phyloP scores from a whole-genome alignment of 495 filamentous ascomycete genomes.

The Tuber melanosporum region DNA sequence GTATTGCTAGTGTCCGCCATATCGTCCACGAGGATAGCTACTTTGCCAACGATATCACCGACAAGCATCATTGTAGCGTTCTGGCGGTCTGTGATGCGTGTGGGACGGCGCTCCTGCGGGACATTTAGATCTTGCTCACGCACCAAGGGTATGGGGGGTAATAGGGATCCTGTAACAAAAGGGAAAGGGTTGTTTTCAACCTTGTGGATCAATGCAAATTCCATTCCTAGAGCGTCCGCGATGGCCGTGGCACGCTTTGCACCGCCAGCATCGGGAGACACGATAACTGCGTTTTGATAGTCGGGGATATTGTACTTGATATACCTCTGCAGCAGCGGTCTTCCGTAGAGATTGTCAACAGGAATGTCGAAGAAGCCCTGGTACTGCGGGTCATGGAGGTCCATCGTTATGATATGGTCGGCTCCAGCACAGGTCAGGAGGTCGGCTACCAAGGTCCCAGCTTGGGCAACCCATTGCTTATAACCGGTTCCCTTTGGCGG shows the following conservation, averaged over 20 bases:
- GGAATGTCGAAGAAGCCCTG: constrained; percentile 98
- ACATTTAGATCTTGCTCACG: constrained; percentile 19
- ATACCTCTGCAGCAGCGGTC: constrained; percentile 79
- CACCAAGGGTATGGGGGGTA: not conserved
- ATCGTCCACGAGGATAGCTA: constrained; percentile 87
- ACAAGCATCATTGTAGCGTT: constrained; percentile 99
- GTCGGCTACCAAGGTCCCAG: constrained; percentile 89
- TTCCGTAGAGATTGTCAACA: constrained; percentile 91
- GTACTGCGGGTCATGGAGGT: constrained; percentile 96
- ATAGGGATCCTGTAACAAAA: constrained; percentile 39
- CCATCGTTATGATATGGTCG: constrained; percentile 96
- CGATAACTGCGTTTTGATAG: constrained; percentile 80
- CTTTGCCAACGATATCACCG: constrained; percentile 72
- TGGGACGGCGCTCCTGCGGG: constrained; percentile 86
- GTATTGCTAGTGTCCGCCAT: constrained; percentile 94
- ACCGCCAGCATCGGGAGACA: constrained; percentile 92
- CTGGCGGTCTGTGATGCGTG: constrained; percentile 82
- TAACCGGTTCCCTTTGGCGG: constrained; percentile 66
- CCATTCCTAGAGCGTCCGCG: constrained; percentile 83
- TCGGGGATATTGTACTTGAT: constrained; percentile 83
- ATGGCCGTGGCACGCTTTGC: constrained; percentile 97
- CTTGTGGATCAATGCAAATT: constrained; percentile 97
- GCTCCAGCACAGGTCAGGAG: constrained; percentile 91
- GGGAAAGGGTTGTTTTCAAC: constrained; percentile 45
- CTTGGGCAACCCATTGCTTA: constrained; percentile 97